Evolutionary conservation across 179 eudicot genomes (phyloP).

Genomic region (Camellia oleifera): DNA sequence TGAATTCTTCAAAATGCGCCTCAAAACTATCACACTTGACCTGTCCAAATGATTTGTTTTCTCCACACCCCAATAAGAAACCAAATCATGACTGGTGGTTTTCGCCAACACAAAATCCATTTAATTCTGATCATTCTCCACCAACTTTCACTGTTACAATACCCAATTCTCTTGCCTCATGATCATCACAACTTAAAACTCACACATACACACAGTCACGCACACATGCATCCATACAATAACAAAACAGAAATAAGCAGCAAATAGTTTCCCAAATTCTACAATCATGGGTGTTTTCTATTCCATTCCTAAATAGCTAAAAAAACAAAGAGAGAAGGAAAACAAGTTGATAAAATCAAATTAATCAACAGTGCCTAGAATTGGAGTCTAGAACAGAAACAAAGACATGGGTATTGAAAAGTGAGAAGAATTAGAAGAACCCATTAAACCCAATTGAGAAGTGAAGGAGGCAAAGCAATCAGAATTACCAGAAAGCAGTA

Average conservation of each 20-base stretch:
- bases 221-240: not conserved
- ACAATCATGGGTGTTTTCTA: not conserved
- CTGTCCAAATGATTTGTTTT: not conserved
- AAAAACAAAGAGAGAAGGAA: not conserved
- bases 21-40: constrained; percentile 8
- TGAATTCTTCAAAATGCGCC: constrained; percentile 6
- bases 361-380: not conserved
- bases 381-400: not conserved
- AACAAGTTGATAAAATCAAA: not conserved
- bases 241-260: not conserved
- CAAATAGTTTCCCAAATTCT: not conserved
- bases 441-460: constrained; percentile 3
- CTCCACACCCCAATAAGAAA: not conserved
- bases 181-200: constrained; percentile 6
- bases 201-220: not conserved
- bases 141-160: not conserved
- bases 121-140: not conserved
- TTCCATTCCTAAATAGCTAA: not conserved
- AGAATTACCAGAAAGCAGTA: constrained; percentile 79
- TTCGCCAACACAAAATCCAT: not conserved
- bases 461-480: not conserved
- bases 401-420: constrained; percentile 3
- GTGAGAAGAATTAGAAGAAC: not conserved
- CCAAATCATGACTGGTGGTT: not conserved
- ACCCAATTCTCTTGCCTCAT: constrained; percentile 8